Base-by-base conservation (phyloP, 352 stramenopile species). In the Phytopythium mirpurense region DNA sequence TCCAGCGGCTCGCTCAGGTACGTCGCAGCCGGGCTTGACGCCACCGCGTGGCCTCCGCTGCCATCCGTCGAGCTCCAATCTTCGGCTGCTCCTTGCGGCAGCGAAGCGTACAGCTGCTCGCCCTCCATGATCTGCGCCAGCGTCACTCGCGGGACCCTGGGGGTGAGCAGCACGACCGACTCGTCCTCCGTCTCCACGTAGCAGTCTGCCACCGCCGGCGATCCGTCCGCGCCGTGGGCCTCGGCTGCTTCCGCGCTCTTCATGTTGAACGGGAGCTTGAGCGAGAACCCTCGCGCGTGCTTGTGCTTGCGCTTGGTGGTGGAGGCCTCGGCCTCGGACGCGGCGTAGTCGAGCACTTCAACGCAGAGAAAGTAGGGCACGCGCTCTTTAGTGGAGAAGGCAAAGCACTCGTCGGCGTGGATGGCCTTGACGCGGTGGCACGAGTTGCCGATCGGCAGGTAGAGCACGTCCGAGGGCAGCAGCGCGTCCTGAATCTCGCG, bases 361-460 rank as follows among this genome's bases (percentile, higher is more conserved):
- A 93, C 70, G 46, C 81, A 89, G 16, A 93, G 53, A 26, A 93
- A 86, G 46, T 88, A 93, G 12, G 83, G 83, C 35, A 91, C 83
- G n/a, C 83, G 72, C 44, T 91, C 78, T 34, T 91, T 91, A 0
- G 83, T 93, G 0, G 80, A 91, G 38, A 93, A 93, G 9, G 78
- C 80, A 51, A 91, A 91, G 52, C 78, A 88, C 55, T 93, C 83
- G 19, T 91, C 77, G 0, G 84, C 67, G 23, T 72, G 64, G 58
- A 93, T 76, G 5, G 66, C 63, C 47, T 90, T 90, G 11, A 93
- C 74, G 21, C 83, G 80, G 46, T 91, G 81, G 31, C 70, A 85
- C 12, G 77, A 72, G 55, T 93, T 86, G 2, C 83, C 83, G 12
- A 93, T 75, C 3, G 83, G 80, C 14, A 93, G 52, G 40, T 93